A percentile compares a stretch with the other conserved stretches of the same genome.
Conservation (phyloP, 2,329 filamentous ascomycete genomes). For the Colletotrichum lupini region DNA sequence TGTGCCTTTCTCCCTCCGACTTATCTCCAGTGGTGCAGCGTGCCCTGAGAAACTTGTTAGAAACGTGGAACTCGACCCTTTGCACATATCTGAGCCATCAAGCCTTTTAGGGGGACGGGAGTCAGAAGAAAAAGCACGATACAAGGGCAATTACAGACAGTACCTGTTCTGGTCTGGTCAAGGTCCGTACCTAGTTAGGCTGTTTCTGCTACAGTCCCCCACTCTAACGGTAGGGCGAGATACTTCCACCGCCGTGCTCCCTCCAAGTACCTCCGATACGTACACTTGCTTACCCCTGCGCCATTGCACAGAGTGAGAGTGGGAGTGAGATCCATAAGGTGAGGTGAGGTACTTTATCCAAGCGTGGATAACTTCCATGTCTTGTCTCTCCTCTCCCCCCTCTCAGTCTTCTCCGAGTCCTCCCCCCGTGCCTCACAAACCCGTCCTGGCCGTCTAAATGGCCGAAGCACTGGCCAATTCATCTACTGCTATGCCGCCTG, state of each 20-base stretch:
- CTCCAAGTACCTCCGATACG: constrained; percentile 7
- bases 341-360: constrained; percentile 27
- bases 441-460: not conserved
- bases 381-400: constrained; percentile 5
- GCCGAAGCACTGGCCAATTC: constrained; percentile 10
- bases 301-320: constrained; percentile 23
- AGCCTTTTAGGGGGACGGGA: not conserved
- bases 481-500: not conserved
- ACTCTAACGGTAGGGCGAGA: constrained; percentile 18
- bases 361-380: constrained; percentile 18
- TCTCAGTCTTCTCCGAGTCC: not conserved
- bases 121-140: constrained; percentile 16
- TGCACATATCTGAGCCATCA: not conserved
- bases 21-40: not conserved
- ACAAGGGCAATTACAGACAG: constrained; percentile 22
- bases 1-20: not conserved
- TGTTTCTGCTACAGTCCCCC: constrained; percentile 14
- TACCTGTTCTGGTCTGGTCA: constrained; percentile 12
- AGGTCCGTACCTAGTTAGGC: constrained; percentile 20
- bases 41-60: not conserved
- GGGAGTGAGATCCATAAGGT: constrained; percentile 12
- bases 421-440: not conserved
- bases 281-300: constrained; percentile 12
- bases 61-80: not conserved
- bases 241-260: constrained; percentile 18